Conservation (phyloP, 345 rosid species). For the Dimocarpus longan region DNA sequence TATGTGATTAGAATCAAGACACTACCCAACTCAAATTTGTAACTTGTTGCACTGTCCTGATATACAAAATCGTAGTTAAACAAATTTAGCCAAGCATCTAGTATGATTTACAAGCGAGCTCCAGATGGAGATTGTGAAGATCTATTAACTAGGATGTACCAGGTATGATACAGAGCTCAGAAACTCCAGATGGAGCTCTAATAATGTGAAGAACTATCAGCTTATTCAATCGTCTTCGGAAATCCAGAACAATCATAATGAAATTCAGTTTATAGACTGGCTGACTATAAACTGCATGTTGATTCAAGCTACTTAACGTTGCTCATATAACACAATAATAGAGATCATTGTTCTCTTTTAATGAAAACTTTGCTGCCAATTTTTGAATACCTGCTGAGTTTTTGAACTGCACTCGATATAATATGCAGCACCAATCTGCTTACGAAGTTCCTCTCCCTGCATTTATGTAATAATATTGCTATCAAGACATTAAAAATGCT, state of each 20-base stretch:
- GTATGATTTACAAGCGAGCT: too few species aligned
- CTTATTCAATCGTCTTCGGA: slow-evolving; percentile 5
- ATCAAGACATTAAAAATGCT: slow-evolving; percentile 11
- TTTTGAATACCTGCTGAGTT: slow-evolving; percentile 82
- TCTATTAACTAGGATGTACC: too few species aligned
- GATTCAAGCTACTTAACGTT: not conserved
- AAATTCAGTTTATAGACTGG: not conserved
- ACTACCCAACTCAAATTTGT: not conserved
- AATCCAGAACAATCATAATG: not conserved
- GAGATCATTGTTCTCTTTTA: not conserved
- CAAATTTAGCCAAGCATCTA: not conserved
- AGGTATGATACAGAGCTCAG: not conserved
- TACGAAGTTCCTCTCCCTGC: slow-evolving; percentile 97
- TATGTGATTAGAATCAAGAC: not conserved
- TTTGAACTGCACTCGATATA: slow-evolving; percentile 98
- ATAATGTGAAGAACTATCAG: not conserved
- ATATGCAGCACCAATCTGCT: slow-evolving; percentile 87
- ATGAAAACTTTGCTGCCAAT: slow-evolving; percentile 12
- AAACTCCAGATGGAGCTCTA: slow-evolving; percentile 1
- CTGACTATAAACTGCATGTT: not conserved
- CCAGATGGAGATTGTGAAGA: too few species aligned
- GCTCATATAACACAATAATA: not conserved
- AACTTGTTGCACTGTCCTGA: not conserved
- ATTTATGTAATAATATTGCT: slow-evolving; percentile 1
- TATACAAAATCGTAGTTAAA: not conserved